phyloP scores from a whole-genome alignment of 1,284 basidiomycete genomes.

The Sphaerobolus stellatus region DNA sequence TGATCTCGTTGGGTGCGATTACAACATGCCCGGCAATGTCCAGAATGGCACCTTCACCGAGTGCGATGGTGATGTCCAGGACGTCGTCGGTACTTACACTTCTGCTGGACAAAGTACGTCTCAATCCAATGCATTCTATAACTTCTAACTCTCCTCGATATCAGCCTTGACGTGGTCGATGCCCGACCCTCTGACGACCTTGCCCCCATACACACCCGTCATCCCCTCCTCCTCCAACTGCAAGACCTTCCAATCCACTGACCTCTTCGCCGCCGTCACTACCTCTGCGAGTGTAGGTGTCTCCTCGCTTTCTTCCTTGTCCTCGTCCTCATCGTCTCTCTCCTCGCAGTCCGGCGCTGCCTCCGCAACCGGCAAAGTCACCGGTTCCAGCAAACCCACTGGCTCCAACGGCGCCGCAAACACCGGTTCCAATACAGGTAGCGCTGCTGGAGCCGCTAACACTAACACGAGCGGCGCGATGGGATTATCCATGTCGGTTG shows the following conservation, averaged over 20 bases:
- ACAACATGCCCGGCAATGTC: slow-evolving; percentile 17
- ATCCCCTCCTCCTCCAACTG: slow-evolving; percentile 37
- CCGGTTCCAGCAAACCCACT: slow-evolving; percentile 7
- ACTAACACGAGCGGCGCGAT: background rate
- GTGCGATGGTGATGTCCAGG: slow-evolving; percentile 14
- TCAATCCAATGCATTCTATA: slow-evolving; percentile 13
- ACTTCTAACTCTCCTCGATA: background rate
- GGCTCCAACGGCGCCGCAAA: background rate
- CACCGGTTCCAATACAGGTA: background rate
- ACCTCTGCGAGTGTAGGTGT: slow-evolving; percentile 12
- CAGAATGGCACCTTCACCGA: slow-evolving; percentile 6
- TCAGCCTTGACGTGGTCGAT: slow-evolving; percentile 12
- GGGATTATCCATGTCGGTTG: background rate
- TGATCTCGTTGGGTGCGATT: slow-evolving; percentile 19
- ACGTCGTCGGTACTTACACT: slow-evolving; percentile 13
- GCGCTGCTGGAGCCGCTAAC: background rate
- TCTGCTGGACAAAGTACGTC: slow-evolving; percentile 13
- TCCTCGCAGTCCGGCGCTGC: slow-evolving; percentile 6
- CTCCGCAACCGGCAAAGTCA: slow-evolving; percentile 5
- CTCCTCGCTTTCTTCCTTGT: slow-evolving; percentile 21
- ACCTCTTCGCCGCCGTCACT: slow-evolving; percentile 31
- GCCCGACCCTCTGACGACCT: slow-evolving; percentile 12
- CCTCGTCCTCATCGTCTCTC: background rate
- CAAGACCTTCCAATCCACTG: slow-evolving; percentile 33
- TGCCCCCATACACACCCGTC: slow-evolving; percentile 33